Evolutionary conservation across 2,329 filamentous ascomycete species (phyloP).

Genomic region (Nothopassalora personata): DNA sequence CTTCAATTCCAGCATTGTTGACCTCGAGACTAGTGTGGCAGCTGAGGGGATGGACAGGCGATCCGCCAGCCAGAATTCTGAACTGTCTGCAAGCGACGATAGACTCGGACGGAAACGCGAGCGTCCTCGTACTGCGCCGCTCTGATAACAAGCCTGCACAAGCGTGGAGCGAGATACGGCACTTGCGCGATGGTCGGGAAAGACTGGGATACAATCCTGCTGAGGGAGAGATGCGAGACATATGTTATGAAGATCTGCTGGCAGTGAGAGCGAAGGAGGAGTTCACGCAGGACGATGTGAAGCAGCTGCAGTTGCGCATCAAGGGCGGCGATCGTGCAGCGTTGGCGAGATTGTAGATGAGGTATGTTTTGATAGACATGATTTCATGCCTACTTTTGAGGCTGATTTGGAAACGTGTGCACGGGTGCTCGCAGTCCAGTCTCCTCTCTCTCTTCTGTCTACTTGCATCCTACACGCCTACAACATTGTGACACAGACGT

Average conservation of each 20-base stretch:
- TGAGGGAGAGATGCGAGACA: conserved; percentile 13
- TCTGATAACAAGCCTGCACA: conserved; percentile 21
- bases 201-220: conserved; percentile 27
- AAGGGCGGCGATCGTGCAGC: conserved; percentile 27
- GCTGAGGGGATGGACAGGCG: conserved; percentile 23
- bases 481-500: no score
- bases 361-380: not conserved
- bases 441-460: no score
- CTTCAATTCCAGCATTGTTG: not conserved
- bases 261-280: conserved; percentile 20
- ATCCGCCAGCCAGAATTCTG: conserved; percentile 6
- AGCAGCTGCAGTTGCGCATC: conserved; percentile 10
- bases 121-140: conserved; percentile 17
- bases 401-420: not conserved
- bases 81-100: conserved; percentile 19
- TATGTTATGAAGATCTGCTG: conserved; percentile 22
- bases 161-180: conserved; percentile 18
- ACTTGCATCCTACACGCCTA: no score
- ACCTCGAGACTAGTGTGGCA: conserved; percentile 19
- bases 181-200: conserved; percentile 26
- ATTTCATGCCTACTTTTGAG: not conserved
- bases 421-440: no score
- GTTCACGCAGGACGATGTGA: conserved; percentile 9
- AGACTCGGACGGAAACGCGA: conserved; percentile 8
- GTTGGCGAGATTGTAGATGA: conserved; percentile 23